A percentile compares a stretch with the other conserved stretches of the same genome.
Evolutionary conservation across 1,284 basidiomycete species (phyloP).

Genomic region (Cutaneotrichosporon mucoides): DNA sequence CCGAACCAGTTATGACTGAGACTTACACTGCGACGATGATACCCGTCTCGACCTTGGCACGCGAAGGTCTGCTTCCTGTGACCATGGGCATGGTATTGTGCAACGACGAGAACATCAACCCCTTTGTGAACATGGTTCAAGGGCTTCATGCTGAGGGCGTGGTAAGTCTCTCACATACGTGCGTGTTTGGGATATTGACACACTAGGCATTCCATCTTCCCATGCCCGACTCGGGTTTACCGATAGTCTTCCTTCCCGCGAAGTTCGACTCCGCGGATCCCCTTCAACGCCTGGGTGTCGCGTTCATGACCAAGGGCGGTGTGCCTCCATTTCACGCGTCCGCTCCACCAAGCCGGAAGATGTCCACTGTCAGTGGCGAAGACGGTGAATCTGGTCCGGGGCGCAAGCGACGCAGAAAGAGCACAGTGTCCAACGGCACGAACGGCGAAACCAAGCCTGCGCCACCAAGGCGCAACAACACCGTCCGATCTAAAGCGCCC

Average conservation of each 20-base stretch:
- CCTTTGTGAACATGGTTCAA: conserved; percentile 43
- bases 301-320: conserved; percentile 43
- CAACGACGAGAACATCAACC: conserved; percentile 33
- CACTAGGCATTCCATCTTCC: conserved; percentile 41
- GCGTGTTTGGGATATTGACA: not conserved
- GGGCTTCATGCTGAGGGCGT: conserved; percentile 44
- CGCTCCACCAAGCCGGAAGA: conserved; percentile 1
- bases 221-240: conserved; percentile 23
- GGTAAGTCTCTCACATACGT: conserved; percentile 24
- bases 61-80: conserved; percentile 40
- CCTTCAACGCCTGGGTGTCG: conserved; percentile 41
- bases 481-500: not conserved
- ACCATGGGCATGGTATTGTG: conserved; percentile 48
- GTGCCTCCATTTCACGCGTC: conserved; percentile 14
- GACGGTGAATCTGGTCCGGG: not conserved
- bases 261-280: conserved; percentile 44
- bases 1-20: conserved; percentile 13
- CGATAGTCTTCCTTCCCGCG: conserved; percentile 44
- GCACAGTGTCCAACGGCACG: not conserved
- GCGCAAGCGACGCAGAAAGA: conserved; percentile 12
- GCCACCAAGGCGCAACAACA: not conserved
- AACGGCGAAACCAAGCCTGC: not conserved
- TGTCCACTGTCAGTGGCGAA: not conserved
- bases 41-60: conserved; percentile 42
- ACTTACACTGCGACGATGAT: conserved; percentile 41